phyloP scores from a whole-genome alignment of 176 grass and related monocot species.

The Aegilops bicornis region DNA sequence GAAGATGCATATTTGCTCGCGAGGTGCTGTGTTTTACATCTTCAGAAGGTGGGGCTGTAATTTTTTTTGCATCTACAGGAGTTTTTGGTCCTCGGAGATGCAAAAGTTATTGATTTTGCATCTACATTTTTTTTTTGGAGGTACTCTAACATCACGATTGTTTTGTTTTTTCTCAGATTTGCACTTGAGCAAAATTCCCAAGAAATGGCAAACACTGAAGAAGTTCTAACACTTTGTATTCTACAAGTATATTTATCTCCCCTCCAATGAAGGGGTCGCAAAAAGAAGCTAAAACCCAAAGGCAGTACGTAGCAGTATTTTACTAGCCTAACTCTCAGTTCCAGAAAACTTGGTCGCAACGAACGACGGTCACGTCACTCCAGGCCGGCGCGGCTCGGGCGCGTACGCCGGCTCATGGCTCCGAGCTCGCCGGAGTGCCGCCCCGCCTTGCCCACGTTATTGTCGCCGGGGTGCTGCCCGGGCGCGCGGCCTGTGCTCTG shows the following conservation, averaged over 20 bases:
- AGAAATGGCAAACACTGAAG: not conserved
- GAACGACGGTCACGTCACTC: not conserved
- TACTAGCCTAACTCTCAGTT: not conserved
- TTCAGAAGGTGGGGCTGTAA: too few species aligned
- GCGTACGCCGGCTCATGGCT: constrained; percentile 18
- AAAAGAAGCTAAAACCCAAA: not conserved
- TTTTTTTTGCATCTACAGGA: too few species aligned
- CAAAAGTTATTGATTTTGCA: too few species aligned
- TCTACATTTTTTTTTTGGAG: too few species aligned
- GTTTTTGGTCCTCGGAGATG: too few species aligned
- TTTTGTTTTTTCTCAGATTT: not conserved
- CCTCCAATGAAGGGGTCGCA: not conserved
- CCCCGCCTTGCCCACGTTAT: not conserved
- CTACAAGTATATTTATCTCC: not conserved
- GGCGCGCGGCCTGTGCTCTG: not conserved
- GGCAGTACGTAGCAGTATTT: not conserved
- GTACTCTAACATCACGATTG: too few species aligned
- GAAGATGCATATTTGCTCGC: too few species aligned
- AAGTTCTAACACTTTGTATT: not conserved
- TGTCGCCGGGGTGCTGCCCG: not conserved
- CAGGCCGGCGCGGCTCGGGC: not conserved
- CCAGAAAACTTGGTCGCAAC: not conserved
- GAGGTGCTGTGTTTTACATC: too few species aligned
- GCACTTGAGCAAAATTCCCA: not conserved
- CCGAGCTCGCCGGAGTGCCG: not conserved